These are phyloP conservation scores for Quercus phellos DNA, from an alignment of 331 rosid genomes.

Conservation along the genomic window DNA sequence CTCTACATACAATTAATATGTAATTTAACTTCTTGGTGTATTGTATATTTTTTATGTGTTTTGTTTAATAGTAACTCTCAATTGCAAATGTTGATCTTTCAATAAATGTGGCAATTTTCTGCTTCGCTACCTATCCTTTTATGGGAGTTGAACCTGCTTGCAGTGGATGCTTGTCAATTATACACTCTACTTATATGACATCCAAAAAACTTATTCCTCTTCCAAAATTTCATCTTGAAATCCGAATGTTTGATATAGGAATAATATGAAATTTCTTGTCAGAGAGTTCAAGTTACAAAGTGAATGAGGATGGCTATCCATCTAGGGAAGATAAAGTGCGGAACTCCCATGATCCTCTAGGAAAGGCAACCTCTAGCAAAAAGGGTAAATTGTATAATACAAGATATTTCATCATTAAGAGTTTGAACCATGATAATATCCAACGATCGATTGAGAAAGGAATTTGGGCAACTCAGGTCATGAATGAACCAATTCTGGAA, in stretches of 20 bases:
- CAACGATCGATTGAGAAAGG: constrained; percentile 56
- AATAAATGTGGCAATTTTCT: not conserved
- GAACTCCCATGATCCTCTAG: constrained; percentile 27
- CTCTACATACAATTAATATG: not conserved
- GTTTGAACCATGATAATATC: constrained; percentile 58
- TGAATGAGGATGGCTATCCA: constrained; percentile 32
- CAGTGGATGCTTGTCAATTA: not conserved
- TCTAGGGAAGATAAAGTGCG: constrained; percentile 36
- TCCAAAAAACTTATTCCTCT: not conserved
- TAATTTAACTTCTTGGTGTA: constrained; percentile 5
- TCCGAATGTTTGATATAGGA: constrained; percentile 2
- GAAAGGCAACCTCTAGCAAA: constrained; percentile 31
- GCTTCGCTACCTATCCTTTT: no score
- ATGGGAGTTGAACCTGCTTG: not conserved
- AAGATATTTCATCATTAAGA: constrained; percentile 62
- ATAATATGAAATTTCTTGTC: constrained; percentile 24
- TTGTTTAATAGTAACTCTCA: not conserved
- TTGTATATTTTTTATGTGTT: not conserved
- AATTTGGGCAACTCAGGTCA: constrained; percentile 80
- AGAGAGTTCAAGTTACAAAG: constrained; percentile 58
- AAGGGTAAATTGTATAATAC: constrained; percentile 36
- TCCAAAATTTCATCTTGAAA: not conserved
- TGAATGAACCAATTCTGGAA: constrained; percentile 62
- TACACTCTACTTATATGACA: not conserved
- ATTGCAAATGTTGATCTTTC: not conserved